Evolutionary conservation across 2,329 filamentous ascomycete genomes (phyloP), one percentile per base, ranked within the genome.

Genomic region (Verticillium albo-atrum): DNA sequence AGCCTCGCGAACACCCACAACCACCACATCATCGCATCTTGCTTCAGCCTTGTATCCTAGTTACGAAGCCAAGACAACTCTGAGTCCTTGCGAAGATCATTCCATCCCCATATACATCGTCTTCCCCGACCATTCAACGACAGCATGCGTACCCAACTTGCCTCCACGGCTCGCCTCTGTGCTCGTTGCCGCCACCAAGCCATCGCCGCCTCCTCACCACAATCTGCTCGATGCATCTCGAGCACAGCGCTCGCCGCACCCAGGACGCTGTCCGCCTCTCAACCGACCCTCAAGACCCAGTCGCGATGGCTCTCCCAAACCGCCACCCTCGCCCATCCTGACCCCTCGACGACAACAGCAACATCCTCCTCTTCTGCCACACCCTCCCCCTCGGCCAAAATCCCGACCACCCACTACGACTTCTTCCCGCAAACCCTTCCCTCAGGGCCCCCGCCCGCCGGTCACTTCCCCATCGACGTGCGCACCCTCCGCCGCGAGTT

Each of bases 371-470:
- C 51, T 3, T 28, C 51, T 9, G n/a, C n/a, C n/a, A n/a, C n/a
- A n/a, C 3, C 58, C 27, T 23, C 42, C 50, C 15, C 34, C 32
- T 52, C 57, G 4, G 25, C 55, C 12, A 54, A 53, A 30, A 32
- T 42, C 27, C 68, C 71, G 3, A 67, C 76, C 64, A 91, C 88
- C 58, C 86, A 94, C 81, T 98, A 97, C 82, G 85, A 88, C 59
- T 86, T 98, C 76, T 99, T 99, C 80, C 92, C 93, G 1, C 72
- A 83, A 32, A 90, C 92, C 3, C 82, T 97, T 3, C 85, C 92
- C 0, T 58, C 74, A 1, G 94, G 94, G 2, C 90, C 92, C 1
- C 95, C 95, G 0, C 94, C 94, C 0, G 58, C 70, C 0, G 89
- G 92, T 0, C 82, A 87, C 60, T 99, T 98, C 81, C 75, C 79